Conservation (phyloP, 768 basidiomycete genomes). For the Rhizopogon vulgaris region DNA sequence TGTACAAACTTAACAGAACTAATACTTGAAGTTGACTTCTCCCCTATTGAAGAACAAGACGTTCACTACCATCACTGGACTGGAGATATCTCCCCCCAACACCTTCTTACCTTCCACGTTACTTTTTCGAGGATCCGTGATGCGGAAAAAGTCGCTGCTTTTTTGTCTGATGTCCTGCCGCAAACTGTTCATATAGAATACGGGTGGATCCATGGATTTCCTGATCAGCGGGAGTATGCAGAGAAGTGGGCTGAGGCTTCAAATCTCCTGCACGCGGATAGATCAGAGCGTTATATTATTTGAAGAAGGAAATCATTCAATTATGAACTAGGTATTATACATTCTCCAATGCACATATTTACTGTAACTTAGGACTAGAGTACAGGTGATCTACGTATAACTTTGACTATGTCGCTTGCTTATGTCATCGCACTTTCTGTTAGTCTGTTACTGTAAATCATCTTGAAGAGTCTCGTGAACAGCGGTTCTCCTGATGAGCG, state of each 20-base stretch:
- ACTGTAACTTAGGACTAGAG: too few relatives aligned
- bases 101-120: constrained; percentile 2
- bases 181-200: constrained; percentile 5
- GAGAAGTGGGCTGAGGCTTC: constrained; percentile 19
- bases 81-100: neutral
- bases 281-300: neutral
- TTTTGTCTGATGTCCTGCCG: constrained; percentile 21
- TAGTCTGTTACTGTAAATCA: neutral
- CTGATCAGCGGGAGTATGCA: constrained; percentile 7
- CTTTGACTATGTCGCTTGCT: neutral
- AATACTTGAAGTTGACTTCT: constrained; percentile 17
- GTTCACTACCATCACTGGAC: neutral
- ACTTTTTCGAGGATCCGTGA: constrained; percentile 13
- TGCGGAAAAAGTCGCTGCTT: constrained; percentile 17
- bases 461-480: neutral
- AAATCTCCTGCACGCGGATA: constrained; percentile 12
- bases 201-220: constrained; percentile 7
- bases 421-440: neutral
- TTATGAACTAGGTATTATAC: neutral
- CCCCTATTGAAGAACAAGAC: constrained; percentile 10
- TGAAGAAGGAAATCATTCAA: neutral
- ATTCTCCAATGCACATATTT: neutral
- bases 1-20: constrained; percentile 8
- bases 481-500: constrained; percentile 45
- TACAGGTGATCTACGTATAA: neutral